Conservation (phyloP, 2,329 filamentous ascomycete species). For the Pseudogymnoascus sp. region DNA sequence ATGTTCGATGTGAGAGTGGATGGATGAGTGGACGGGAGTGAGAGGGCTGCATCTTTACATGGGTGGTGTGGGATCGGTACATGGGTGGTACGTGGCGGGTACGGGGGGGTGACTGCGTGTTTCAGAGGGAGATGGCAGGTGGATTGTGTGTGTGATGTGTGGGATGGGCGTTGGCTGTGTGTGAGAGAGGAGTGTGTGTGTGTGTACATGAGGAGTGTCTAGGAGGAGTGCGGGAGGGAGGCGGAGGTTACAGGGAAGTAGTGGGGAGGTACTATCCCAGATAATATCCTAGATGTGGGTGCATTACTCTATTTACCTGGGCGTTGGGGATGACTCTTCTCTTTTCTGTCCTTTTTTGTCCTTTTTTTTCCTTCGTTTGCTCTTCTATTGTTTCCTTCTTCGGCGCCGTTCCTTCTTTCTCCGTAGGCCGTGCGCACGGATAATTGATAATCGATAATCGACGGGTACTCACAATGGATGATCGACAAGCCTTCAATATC, state of each 20-base stretch:
- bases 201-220: too few species aligned
- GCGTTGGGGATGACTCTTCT: background rate
- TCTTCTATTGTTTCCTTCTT: too few species aligned
- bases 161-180: background rate
- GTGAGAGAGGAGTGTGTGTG: too few species aligned
- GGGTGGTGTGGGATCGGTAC: background rate
- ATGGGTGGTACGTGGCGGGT: background rate
- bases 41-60: background rate
- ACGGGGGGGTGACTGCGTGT: background rate
- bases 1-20: background rate
- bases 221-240: too few species aligned
- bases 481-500: background rate
- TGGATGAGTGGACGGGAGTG: background rate
- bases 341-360: background rate
- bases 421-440: background rate
- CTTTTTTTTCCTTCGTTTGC: background rate
- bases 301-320: too few species aligned
- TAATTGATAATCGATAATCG: too few species aligned
- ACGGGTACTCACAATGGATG: too few species aligned
- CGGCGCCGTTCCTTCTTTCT: background rate
- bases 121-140: background rate
- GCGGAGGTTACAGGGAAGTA: too few species aligned
- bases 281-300: too few species aligned
- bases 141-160: background rate
- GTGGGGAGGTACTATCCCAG: too few species aligned